Percentiles rank a stretch among this genome's conserved stretches.
Evolutionary conservation across 257 asterid species (phyloP).

Genomic region (Ilex asprella): DNA sequence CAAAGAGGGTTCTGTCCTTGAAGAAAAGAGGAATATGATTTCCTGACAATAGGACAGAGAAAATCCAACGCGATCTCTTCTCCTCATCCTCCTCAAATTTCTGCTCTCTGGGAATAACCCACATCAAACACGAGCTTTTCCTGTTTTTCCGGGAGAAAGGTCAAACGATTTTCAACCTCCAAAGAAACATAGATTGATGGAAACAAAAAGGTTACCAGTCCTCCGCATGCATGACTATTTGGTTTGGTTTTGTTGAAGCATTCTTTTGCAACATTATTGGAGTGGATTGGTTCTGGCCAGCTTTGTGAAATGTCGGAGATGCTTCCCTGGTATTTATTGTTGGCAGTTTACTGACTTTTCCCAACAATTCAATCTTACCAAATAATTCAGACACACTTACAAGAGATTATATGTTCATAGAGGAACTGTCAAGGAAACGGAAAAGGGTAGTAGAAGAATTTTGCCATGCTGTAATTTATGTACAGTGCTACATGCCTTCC

Average conservation of each 20-base stretch:
- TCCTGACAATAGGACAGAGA: background rate
- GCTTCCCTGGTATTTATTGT: slow-evolving; percentile 5
- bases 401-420: slow-evolving; percentile 25
- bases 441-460: slow-evolving; percentile 24
- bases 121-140: slow-evolving; percentile 11
- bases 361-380: slow-evolving; percentile 20
- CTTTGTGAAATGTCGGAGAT: slow-evolving; percentile 12
- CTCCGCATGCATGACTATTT: slow-evolving; percentile 17
- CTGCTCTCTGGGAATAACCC: slow-evolving; percentile 2
- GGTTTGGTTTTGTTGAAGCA: slow-evolving; percentile 25
- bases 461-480: slow-evolving; percentile 51
- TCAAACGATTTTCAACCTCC: slow-evolving; percentile 18
- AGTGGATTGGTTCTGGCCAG: slow-evolving; percentile 21
- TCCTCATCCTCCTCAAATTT: background rate
- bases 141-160: slow-evolving; percentile 11
- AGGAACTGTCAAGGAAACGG: slow-evolving; percentile 13
- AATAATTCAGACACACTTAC: slow-evolving; percentile 13
- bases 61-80: too few species aligned
- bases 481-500: slow-evolving; percentile 51
- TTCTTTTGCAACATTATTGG: slow-evolving; percentile 30
- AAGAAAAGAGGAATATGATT: slow-evolving; percentile 46
- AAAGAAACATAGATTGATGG: slow-evolving; percentile 2
- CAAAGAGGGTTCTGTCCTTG: slow-evolving; percentile 69
- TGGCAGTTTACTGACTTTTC: slow-evolving; percentile 21
- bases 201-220: slow-evolving; percentile 5